phyloP scores from a whole-genome alignment of 805 yeast genomes.

The Hanseniaspora thailandica region DNA sequence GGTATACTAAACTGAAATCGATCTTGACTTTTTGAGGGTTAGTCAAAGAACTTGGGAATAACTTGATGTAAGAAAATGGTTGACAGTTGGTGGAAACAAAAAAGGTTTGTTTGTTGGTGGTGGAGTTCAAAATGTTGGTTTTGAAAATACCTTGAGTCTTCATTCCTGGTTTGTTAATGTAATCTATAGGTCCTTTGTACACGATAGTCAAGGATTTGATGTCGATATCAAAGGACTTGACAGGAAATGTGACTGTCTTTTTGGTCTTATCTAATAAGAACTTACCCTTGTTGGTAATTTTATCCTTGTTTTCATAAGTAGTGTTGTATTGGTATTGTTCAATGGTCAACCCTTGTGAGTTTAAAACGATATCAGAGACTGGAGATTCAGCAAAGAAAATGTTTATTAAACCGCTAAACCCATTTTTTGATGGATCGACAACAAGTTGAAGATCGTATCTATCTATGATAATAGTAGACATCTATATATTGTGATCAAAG shows the following conservation, averaged over 20 bases:
- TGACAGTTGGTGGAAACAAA: constrained; percentile 63
- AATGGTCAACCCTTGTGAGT: constrained; percentile 27
- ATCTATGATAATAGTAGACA: constrained; percentile 15
- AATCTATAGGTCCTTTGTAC: constrained; percentile 42
- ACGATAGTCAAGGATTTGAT: constrained; percentile 11
- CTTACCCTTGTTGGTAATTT: constrained; percentile 18
- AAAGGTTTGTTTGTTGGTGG: constrained; percentile 40
- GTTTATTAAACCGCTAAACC: constrained; percentile 33
- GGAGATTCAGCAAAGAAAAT: constrained; percentile 29
- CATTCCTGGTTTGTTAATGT: constrained; percentile 43
- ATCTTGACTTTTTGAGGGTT: constrained; percentile 43
- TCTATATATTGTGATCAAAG: too few relatives aligned
- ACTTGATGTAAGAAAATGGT: constrained; percentile 49
- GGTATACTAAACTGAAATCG: constrained; percentile 3
- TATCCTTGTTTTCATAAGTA: constrained; percentile 23
- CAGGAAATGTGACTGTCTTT: constrained; percentile 16
- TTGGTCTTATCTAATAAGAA: constrained; percentile 20
- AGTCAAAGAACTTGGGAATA: constrained; percentile 54
- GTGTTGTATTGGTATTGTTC: constrained; percentile 34
- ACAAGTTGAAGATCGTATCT: constrained; percentile 31
- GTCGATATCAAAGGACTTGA: constrained; percentile 15
- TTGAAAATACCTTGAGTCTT: constrained; percentile 55
- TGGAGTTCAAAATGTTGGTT: constrained; percentile 47
- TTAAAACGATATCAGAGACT: constrained; percentile 27
- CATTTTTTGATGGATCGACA: constrained; percentile 36